Percentiles rank a stretch among this genome's conserved stretches.
These are phyloP conservation scores for Microcyclospora tardicrescens DNA, from an alignment of 2,329 filamentous ascomycete species.

Conservation along the genomic window DNA sequence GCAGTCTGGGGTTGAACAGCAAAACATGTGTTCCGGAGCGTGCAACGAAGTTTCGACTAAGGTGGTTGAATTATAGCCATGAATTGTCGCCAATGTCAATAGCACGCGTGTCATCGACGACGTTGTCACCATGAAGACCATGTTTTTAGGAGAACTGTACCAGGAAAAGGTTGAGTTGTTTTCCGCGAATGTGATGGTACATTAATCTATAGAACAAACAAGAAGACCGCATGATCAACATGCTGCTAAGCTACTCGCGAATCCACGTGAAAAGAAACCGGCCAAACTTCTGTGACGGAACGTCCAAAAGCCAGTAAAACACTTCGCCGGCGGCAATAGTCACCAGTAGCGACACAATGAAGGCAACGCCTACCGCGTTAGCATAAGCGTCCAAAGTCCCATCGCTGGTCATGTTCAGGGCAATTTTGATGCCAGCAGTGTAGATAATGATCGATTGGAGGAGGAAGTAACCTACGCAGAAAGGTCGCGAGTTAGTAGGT, in stretches of 20 bases:
- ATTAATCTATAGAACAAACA: not conserved
- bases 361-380: conserved; percentile 8
- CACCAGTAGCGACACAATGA: conserved; percentile 9
- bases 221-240: not conserved
- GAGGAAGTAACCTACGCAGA: conserved; percentile 28
- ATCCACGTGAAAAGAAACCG: conserved; percentile 11
- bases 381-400: conserved; percentile 3
- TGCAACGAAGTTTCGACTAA: too few species aligned
- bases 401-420: conserved; percentile 23
- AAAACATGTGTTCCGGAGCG: too few species aligned
- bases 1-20: too few species aligned
- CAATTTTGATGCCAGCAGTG: conserved; percentile 29
- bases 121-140: not conserved
- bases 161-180: too few species aligned
- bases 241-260: conserved; percentile 2
- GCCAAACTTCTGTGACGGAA: conserved; percentile 8
- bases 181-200: too few species aligned
- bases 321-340: conserved; percentile 8
- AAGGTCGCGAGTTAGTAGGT: not conserved
- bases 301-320: conserved; percentile 11
- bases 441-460: conserved; percentile 31
- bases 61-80: too few species aligned
- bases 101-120: too few species aligned
- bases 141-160: not conserved
- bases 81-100: too few species aligned